Conservation (phyloP, 2,329 filamentous ascomycete species). For the Cladosporium sp. region DNA sequence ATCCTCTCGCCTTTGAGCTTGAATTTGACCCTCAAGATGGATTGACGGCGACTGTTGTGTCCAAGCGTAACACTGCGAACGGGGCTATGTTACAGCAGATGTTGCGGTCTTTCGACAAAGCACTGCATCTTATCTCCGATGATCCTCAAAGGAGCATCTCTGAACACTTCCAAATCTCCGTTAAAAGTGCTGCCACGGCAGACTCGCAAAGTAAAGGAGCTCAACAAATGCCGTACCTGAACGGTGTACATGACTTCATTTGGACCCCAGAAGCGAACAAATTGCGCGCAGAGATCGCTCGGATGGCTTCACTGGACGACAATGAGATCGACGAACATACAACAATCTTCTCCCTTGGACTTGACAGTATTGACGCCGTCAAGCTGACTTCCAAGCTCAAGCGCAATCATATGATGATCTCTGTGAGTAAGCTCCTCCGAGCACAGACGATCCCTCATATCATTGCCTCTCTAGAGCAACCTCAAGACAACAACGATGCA, state of each 20-base stretch:
- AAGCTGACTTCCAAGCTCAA: conserved; percentile 73
- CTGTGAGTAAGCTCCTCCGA: conserved; percentile 75
- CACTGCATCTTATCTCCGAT: conserved; percentile 34
- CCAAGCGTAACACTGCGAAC: conserved; percentile 46
- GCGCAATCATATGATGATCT: conserved; percentile 54
- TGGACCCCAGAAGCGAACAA: conserved; percentile 55
- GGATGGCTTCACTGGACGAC: conserved; percentile 52
- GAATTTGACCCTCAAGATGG: conserved; percentile 47
- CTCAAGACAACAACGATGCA: conserved; percentile 11
- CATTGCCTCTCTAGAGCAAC: conserved; percentile 25
- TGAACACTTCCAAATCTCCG: conserved; percentile 11
- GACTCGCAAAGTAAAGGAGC: neutral
- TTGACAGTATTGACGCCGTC: conserved; percentile 91
- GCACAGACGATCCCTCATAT: conserved; percentile 65
- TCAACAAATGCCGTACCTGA: conserved; percentile 13
- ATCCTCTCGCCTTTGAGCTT: conserved; percentile 74
- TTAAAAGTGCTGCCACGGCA: neutral
- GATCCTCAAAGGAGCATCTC: conserved; percentile 27
- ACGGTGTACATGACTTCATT: conserved; percentile 41
- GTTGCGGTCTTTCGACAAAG: conserved; percentile 40
- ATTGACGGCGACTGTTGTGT: conserved; percentile 57
- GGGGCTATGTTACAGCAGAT: conserved; percentile 35
- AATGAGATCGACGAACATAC: conserved; percentile 53
- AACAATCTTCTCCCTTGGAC: conserved; percentile 74
- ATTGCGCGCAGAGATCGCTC: conserved; percentile 61